Conservation (phyloP, 129 eudicot species). For the Pseudognaphalium luteoalbum region DNA sequence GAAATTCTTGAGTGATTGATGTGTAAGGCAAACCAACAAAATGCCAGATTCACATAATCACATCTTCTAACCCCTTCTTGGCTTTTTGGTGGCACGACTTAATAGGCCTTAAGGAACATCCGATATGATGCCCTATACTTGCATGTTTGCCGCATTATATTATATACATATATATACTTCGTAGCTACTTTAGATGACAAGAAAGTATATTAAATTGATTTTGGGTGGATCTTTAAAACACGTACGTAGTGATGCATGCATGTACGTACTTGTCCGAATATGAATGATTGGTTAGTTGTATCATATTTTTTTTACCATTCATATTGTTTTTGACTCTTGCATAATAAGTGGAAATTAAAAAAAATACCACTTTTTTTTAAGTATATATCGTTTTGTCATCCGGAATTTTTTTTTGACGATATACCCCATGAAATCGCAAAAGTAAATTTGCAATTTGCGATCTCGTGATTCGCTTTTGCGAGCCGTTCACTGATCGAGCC, state of each 20-base stretch:
- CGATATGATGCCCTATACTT: neutral
- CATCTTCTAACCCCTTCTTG: neutral
- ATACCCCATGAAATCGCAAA: no score
- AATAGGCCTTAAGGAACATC: slow-evolving; percentile 3
- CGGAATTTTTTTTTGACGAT: no score
- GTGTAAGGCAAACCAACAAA: neutral
- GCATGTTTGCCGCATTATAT: slow-evolving; percentile 12
- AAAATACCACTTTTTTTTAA: no score
- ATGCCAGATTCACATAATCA: neutral
- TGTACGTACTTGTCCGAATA: no score
- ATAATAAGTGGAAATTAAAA: no score
- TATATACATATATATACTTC: no score
- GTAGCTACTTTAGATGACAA: slow-evolving; percentile 21
- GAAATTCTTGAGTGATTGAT: neutral
- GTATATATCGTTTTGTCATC: no score
- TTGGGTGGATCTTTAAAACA: slow-evolving; percentile 9
- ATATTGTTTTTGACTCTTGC: neutral
- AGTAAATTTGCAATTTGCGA: no score
- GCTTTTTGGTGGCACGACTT: slow-evolving; percentile 18
- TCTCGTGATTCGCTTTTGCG: no score
- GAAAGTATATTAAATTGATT: slow-evolving; percentile 1
- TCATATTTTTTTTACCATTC: neutral
- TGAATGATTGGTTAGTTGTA: neutral
- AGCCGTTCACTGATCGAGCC: no score
- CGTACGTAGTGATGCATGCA: neutral